phyloP scores from a whole-genome alignment of 1,284 basidiomycete species.

The Phlebopus sp. region DNA sequence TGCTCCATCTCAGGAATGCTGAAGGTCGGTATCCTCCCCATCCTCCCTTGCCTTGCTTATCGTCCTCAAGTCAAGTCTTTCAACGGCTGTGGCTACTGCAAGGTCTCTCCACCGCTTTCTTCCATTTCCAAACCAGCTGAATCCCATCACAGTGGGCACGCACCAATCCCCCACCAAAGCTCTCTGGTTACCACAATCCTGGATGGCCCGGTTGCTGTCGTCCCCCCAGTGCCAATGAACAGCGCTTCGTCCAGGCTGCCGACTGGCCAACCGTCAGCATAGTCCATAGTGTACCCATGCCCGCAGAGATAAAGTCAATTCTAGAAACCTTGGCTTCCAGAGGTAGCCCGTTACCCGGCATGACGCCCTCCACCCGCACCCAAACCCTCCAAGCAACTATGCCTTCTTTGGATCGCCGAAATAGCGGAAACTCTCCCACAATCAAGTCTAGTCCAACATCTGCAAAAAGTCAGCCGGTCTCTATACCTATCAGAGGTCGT shows the following conservation, averaged over 20 bases:
- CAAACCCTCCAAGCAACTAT: constrained; percentile 27
- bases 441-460: constrained; percentile 31
- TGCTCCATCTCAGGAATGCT: constrained; percentile 75
- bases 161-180: constrained; percentile 50
- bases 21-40: constrained; percentile 55
- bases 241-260: constrained; percentile 60
- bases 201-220: constrained; percentile 86
- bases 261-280: constrained; percentile 77
- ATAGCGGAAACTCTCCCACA: constrained; percentile 42
- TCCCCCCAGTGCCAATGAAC: constrained; percentile 56
- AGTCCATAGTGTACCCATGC: constrained; percentile 67
- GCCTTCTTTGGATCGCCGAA: constrained; percentile 48
- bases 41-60: constrained; percentile 10
- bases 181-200: constrained; percentile 57
- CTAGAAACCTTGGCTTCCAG: constrained; percentile 51
- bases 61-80: constrained; percentile 62
- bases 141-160: constrained; percentile 59
- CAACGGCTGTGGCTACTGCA: constrained; percentile 83
- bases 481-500: constrained; percentile 32
- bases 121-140: constrained; percentile 29
- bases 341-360: constrained; percentile 22
- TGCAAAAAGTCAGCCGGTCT: constrained; percentile 32
- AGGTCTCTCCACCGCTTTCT: constrained; percentile 44
- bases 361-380: constrained; percentile 29
- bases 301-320: constrained; percentile 61